Conservation (phyloP, 352 stramenopile species). For the Pythium guiyangense region DNA sequence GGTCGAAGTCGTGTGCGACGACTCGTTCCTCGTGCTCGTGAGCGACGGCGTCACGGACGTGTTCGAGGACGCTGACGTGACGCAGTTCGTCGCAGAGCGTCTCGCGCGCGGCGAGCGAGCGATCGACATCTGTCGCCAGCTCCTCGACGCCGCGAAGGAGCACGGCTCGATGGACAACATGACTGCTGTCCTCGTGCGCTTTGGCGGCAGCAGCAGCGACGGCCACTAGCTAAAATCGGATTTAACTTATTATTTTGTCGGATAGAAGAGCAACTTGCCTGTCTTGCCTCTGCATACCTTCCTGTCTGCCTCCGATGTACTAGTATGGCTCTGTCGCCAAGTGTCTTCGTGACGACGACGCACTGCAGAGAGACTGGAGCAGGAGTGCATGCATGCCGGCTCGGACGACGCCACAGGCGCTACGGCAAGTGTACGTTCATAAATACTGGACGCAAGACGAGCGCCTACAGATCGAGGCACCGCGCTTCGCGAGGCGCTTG, state of each 20-base stretch:
- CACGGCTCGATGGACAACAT: constrained; percentile 81
- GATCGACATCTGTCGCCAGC: constrained; percentile 49
- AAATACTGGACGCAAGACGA: background rate
- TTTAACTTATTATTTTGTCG: too few species aligned
- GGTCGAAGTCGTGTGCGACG: constrained; percentile 36
- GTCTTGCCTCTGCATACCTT: too few species aligned
- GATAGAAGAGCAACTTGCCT: too few species aligned
- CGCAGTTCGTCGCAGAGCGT: constrained; percentile 45
- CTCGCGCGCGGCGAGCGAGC: constrained; percentile 42
- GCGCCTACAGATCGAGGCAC: constrained; percentile 45
- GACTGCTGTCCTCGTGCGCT: constrained; percentile 73
- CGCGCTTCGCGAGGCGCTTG: constrained; percentile 23
- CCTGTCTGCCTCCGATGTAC: too few species aligned
- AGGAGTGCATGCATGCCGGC: too few species aligned
- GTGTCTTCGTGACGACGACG: too few species aligned
- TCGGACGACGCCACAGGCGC: background rate
- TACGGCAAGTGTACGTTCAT: background rate
- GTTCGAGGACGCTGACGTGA: constrained; percentile 67
- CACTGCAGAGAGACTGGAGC: too few species aligned
- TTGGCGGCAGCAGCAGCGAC: constrained; percentile 16
- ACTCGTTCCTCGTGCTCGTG: constrained; percentile 71
- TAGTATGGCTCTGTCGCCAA: too few species aligned
- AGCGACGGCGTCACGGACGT: constrained; percentile 79
- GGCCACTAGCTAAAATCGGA: too few species aligned
- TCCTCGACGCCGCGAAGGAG: constrained; percentile 65